These are phyloP conservation scores for Neurospora pannonica DNA, from an alignment of 495 filamentous ascomycete genomes.

Conservation along the genomic window DNA sequence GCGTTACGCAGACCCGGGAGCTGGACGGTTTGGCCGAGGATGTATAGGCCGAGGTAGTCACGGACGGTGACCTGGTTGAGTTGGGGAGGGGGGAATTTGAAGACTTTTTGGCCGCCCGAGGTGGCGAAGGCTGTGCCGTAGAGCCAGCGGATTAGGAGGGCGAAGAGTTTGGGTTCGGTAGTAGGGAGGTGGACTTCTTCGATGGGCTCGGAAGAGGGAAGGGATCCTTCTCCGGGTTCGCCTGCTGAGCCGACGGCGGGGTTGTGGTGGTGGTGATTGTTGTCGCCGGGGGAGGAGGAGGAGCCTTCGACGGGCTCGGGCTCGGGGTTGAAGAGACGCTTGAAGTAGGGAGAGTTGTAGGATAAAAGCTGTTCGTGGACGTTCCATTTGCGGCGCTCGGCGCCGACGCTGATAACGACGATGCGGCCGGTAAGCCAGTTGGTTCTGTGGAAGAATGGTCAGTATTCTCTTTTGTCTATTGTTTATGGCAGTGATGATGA, in stretches of 20 bases:
- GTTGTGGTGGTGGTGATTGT: neutral
- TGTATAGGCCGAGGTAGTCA: constrained; percentile 21
- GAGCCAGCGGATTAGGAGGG: constrained; percentile 18
- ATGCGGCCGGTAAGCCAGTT: constrained; percentile 18
- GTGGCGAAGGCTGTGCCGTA: constrained; percentile 17
- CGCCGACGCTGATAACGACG: constrained; percentile 11
- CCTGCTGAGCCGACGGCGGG: too few species aligned
- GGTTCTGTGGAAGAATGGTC: neutral
- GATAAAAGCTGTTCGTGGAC: constrained; percentile 21
- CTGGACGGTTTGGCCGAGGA: constrained; percentile 17
- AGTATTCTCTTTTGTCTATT: neutral
- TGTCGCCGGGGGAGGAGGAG: neutral
- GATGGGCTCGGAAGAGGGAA: too few species aligned
- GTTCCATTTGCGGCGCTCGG: constrained; percentile 5
- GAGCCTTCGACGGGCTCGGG: neutral
- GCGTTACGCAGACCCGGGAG: constrained; percentile 14
- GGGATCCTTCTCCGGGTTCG: too few species aligned
- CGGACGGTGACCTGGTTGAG: constrained; percentile 5
- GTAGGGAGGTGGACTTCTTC: constrained; percentile 9
- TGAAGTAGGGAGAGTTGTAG: constrained; percentile 15
- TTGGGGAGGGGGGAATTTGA: constrained; percentile 12
- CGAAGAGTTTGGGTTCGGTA: constrained; percentile 15
- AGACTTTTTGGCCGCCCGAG: constrained; percentile 3
- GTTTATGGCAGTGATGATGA: neutral
- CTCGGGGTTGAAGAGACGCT: constrained; percentile 2